A percentile compares a stretch with the other conserved stretches of the same genome.
Evolutionary conservation across 1,139 yeast species (phyloP).

Genomic region (Yamadazyma trypodendri): DNA sequence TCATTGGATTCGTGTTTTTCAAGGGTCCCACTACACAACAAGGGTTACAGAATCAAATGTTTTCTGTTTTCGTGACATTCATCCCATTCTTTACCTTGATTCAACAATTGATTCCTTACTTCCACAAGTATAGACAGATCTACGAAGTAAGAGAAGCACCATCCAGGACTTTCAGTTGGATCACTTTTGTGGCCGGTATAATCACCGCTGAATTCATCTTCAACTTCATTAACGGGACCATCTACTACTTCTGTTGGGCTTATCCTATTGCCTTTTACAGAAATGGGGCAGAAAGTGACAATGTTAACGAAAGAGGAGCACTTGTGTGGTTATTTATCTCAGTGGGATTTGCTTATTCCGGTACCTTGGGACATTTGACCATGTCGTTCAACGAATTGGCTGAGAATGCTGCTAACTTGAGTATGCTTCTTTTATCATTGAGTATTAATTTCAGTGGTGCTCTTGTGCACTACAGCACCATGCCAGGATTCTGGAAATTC

Average conservation of each 20-base stretch:
- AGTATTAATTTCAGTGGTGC: conserved; percentile 81
- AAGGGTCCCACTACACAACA: conserved; percentile 59
- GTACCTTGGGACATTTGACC: conserved; percentile 64
- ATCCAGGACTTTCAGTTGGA: conserved; percentile 51
- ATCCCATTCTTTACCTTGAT: conserved; percentile 59
- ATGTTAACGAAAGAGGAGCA: conserved; percentile 53
- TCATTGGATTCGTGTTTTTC: conserved; percentile 50
- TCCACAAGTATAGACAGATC: conserved; percentile 67
- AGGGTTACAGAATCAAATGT: conserved; percentile 64
- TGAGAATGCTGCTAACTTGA: conserved; percentile 71
- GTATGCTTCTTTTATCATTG: conserved; percentile 55
- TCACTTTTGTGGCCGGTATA: conserved; percentile 38
- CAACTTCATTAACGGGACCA: conserved; percentile 31
- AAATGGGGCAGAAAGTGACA: conserved; percentile 29
- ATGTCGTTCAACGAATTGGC: conserved; percentile 62
- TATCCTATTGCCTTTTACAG: conserved; percentile 41
- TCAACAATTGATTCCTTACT: conserved; percentile 74
- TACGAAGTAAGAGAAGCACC: conserved; percentile 90
- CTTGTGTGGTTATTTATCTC: conserved; percentile 58
- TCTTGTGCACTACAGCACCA: conserved; percentile 53
- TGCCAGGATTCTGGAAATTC: conserved; percentile 54
- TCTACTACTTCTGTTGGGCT: conserved; percentile 39
- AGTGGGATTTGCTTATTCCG: conserved; percentile 46
- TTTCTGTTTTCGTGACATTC: conserved; percentile 66
- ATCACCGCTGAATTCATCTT: conserved; percentile 35